Base-by-base conservation (phyloP, 305 asterid species). In the Fraxinus latifolia region DNA sequence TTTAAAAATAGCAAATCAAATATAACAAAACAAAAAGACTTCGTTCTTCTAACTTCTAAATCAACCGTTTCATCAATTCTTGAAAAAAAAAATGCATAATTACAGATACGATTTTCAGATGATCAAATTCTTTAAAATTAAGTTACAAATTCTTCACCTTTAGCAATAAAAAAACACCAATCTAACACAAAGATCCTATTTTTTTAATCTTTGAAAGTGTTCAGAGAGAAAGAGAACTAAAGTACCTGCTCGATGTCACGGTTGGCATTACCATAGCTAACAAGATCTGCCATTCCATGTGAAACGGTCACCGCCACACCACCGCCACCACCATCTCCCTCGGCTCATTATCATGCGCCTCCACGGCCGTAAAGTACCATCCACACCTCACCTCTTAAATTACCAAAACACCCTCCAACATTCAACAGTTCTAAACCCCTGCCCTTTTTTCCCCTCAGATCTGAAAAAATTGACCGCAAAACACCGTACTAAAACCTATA, bases 251-350 rank as follows among this genome's bases (percentile, higher is more conserved):
- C 97, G 82, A 89, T 89, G 88, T 93, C 98, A 85, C 96, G 98
- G 84, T 90, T 87, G 74, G 93, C 90, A 91, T 94, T 89, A 85
- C 93, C 91, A 90, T 88, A 90, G 89, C 95, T 94, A 92, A 87
- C 92, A 92, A 92, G 97, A 96, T 94, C 44, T 37, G 97, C 98
- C 99, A 96, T 96, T 93, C 99, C 93, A 91, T 89, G 97, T 87
- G 96, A 94, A 85, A 82, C 90, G 76, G 79, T 87, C 93, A 91
- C 91, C 92, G 60, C 90, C 93, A 72, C 90, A 87, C 90, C 96
- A 83, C 97, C 94, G 89, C 93, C 89, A 34, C 88, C 97, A 82
- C 92, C 93, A 80, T 89, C 90, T 83, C 83, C 85, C 87, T 84
- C 91, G 93, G 86, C 92, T 95, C 93, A 91, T 94, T 96, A 94